Conservation (phyloP, 1,284 basidiomycete genomes). For the Sanghuangporus weigelae region DNA sequence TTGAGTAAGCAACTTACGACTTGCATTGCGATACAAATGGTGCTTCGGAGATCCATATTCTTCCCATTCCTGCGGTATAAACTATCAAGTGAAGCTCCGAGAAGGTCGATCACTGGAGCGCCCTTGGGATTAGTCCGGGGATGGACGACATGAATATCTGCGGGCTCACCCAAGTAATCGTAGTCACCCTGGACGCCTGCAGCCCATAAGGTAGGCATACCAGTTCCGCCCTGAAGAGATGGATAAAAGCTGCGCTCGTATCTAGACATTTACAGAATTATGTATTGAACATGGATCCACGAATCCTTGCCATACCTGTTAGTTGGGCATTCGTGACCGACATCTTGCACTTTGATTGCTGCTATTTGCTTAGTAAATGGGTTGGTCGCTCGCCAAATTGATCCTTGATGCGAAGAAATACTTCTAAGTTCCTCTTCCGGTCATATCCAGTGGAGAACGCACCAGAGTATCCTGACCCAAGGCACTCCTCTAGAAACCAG, state of each 20-base stretch:
- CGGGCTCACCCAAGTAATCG: slow-evolving; percentile 47
- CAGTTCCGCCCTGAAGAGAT: slow-evolving; percentile 61
- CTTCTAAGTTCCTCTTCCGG: neutral
- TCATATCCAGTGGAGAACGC: neutral
- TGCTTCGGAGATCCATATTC: slow-evolving; percentile 60
- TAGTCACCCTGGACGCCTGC: slow-evolving; percentile 53
- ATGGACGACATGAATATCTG: neutral
- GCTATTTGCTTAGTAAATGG: slow-evolving; percentile 52
- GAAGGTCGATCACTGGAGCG: slow-evolving; percentile 53
- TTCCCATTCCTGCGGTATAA: slow-evolving; percentile 52
- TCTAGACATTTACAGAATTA: neutral
- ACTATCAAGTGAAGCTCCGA: slow-evolving; percentile 62
- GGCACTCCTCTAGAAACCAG: slow-evolving; percentile 18
- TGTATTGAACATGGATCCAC: neutral
- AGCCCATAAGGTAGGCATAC: slow-evolving; percentile 65
- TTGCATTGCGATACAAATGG: slow-evolving; percentile 70
- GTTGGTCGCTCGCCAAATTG: slow-evolving; percentile 58
- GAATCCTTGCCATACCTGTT: slow-evolving; percentile 31
- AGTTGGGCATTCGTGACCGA: slow-evolving; percentile 66
- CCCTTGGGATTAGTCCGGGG: neutral
- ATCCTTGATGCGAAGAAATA: slow-evolving; percentile 38
- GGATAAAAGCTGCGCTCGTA: slow-evolving; percentile 48
- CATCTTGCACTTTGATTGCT: slow-evolving; percentile 64
- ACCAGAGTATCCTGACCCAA: slow-evolving; percentile 21
- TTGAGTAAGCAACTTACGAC: slow-evolving; percentile 40